A percentile compares a stretch with the other conserved stretches of the same genome.
These are phyloP conservation scores for Botrytis elliptica DNA, from an alignment of 2,329 filamentous ascomycete genomes.

Conservation along the genomic window DNA sequence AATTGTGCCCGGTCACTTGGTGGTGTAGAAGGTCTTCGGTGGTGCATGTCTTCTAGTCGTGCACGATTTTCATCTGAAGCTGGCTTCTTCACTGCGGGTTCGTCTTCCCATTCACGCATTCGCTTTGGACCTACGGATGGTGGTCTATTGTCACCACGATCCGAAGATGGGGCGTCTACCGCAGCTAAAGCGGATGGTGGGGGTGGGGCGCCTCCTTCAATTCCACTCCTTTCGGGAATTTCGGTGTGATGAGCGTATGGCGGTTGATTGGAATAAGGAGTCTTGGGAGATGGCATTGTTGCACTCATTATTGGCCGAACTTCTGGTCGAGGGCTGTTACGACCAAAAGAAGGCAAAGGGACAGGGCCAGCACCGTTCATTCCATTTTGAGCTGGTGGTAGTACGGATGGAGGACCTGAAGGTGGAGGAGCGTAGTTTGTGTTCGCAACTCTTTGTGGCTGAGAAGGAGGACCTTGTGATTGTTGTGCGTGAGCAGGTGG, in stretches of 20 bases:
- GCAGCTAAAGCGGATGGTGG: constrained; percentile 65
- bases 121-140: constrained; percentile 80
- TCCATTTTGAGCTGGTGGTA: constrained; percentile 44
- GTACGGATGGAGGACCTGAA: constrained; percentile 43
- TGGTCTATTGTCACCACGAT: constrained; percentile 70
- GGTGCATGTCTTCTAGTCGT: constrained; percentile 79
- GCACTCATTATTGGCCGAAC: constrained; percentile 80
- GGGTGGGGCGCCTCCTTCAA: constrained; percentile 61
- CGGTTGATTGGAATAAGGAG: constrained; percentile 77
- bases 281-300: constrained; percentile 86
- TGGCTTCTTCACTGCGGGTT: constrained; percentile 73
- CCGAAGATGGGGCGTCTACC: constrained; percentile 63
- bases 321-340: constrained; percentile 78
- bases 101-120: constrained; percentile 89
- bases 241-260: constrained; percentile 74
- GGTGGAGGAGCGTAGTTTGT: constrained; percentile 53
- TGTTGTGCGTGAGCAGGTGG: constrained; percentile 41
- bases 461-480: constrained; percentile 40
- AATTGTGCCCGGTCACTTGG: constrained; percentile 58
- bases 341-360: constrained; percentile 67
- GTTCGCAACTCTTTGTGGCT: constrained; percentile 57
- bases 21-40: constrained; percentile 76
- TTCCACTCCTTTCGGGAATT: constrained; percentile 36
- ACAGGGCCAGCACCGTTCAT: constrained; percentile 37
- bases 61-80: constrained; percentile 85